Conservation (phyloP, 257 asterid species). For the Przewalskia tangutica region DNA sequence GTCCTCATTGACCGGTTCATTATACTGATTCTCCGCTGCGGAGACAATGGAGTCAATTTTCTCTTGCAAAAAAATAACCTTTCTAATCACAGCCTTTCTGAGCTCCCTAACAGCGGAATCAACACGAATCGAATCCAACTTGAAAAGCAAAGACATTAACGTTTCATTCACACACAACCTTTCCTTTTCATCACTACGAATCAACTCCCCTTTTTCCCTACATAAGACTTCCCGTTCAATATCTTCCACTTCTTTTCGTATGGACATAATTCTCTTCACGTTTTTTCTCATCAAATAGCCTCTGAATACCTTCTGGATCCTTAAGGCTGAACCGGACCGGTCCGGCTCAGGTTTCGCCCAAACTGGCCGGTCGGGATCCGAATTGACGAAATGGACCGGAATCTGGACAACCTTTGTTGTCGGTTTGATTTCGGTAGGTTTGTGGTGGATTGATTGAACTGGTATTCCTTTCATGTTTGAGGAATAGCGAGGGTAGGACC, state of each 20-base stretch:
- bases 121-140: constrained; percentile 54
- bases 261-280: constrained; percentile 37
- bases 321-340: constrained; percentile 40
- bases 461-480: constrained; percentile 17
- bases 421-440: constrained; percentile 3
- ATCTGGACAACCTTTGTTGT: constrained; percentile 39
- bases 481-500: constrained; percentile 18
- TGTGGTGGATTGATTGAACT: constrained; percentile 7
- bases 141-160: constrained; percentile 58
- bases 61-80: constrained; percentile 66
- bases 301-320: constrained; percentile 67
- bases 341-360: constrained; percentile 5
- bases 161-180: constrained; percentile 53
- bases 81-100: constrained; percentile 55
- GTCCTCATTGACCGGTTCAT: too few species aligned
- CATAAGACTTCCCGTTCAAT: constrained; percentile 34
- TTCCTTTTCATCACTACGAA: constrained; percentile 38
- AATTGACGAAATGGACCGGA: constrained; percentile 45
- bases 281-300: constrained; percentile 56
- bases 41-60: constrained; percentile 35
- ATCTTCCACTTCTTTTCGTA: constrained; percentile 45
- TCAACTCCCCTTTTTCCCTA: constrained; percentile 28
- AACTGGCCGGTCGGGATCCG: background rate
- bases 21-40: too few species aligned
- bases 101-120: constrained; percentile 58